Conservation (phyloP, 345 rosid species). For the Mercurialis annua region DNA sequence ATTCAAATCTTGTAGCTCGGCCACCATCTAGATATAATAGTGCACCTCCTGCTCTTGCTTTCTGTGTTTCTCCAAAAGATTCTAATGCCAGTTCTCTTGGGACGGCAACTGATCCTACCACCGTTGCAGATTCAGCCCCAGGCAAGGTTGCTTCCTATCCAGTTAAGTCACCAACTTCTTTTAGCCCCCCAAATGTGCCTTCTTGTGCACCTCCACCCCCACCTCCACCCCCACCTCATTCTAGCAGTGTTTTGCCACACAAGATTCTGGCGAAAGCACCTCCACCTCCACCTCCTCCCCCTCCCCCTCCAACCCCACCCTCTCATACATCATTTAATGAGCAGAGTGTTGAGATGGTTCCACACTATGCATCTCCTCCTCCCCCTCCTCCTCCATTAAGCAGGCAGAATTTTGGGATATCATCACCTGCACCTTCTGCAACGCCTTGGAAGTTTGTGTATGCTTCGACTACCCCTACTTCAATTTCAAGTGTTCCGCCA, state of each 20-base stretch:
- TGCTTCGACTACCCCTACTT: constrained; percentile 23
- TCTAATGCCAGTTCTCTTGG: constrained; percentile 31
- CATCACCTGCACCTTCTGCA: constrained; percentile 47
- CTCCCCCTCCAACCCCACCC: constrained; percentile 28
- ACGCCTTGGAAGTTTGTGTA: constrained; percentile 55
- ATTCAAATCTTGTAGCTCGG: constrained; percentile 76
- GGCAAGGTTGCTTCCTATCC: constrained; percentile 45
- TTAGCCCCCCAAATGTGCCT: constrained; percentile 24
- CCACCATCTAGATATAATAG: constrained; percentile 78
- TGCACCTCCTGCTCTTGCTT: constrained; percentile 69
- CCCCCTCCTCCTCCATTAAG: constrained; percentile 43
- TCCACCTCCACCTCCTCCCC: constrained; percentile 13
- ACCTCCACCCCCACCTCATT: constrained; percentile 22
- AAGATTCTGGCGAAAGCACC: not conserved
- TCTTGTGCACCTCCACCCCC: constrained; percentile 25
- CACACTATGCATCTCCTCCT: constrained; percentile 23
- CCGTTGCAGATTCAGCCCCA: constrained; percentile 27
- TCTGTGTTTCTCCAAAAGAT: constrained; percentile 48
- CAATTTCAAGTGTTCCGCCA: constrained; percentile 20
- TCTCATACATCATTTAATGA: constrained; percentile 27
- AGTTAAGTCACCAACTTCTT: constrained; percentile 28
- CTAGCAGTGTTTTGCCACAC: not conserved
- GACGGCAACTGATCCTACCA: constrained; percentile 30
- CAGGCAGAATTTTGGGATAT: constrained; percentile 31
- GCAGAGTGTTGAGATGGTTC: constrained; percentile 27